These are phyloP conservation scores for Lodderomyces theae DNA, from an alignment of 1,139 yeast species.

Conservation along the genomic window DNA sequence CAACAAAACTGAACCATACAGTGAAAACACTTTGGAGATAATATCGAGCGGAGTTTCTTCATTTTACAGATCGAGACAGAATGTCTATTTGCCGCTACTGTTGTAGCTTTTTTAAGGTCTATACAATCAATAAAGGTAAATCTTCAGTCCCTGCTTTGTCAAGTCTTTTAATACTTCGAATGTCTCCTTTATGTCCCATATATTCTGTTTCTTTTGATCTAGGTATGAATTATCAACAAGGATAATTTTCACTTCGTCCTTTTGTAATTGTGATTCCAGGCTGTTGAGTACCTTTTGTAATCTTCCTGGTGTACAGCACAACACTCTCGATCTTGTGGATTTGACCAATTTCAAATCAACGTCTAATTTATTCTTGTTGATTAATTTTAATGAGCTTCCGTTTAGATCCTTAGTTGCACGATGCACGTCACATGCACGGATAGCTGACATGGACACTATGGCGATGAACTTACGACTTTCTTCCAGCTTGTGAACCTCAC, in stretches of 20 bases:
- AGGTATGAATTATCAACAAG: constrained; percentile 64
- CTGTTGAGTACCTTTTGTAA: constrained; percentile 46
- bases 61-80: constrained; percentile 29
- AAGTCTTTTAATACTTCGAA: constrained; percentile 39
- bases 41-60: constrained; percentile 26
- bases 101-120: constrained; percentile 11
- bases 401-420: constrained; percentile 55
- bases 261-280: constrained; percentile 38
- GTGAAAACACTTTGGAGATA: constrained; percentile 16
- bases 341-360: constrained; percentile 55
- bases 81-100: constrained; percentile 38
- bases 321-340: constrained; percentile 48
- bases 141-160: constrained; percentile 42
- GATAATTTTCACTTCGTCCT: constrained; percentile 51
- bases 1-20: constrained; percentile 9
- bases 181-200: constrained; percentile 60
- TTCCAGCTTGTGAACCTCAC: constrained; percentile 7
- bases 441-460: constrained; percentile 65
- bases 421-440: constrained; percentile 70
- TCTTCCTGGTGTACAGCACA: constrained; percentile 69
- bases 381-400: constrained; percentile 61
- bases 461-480: constrained; percentile 48
- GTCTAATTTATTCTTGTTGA: constrained; percentile 61
- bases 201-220: constrained; percentile 59
- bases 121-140: constrained; percentile 43